Percentiles rank a stretch among this genome's conserved stretches.
phyloP scores from a whole-genome alignment of 176 grass and related monocot species.

The Carex scoparia region DNA sequence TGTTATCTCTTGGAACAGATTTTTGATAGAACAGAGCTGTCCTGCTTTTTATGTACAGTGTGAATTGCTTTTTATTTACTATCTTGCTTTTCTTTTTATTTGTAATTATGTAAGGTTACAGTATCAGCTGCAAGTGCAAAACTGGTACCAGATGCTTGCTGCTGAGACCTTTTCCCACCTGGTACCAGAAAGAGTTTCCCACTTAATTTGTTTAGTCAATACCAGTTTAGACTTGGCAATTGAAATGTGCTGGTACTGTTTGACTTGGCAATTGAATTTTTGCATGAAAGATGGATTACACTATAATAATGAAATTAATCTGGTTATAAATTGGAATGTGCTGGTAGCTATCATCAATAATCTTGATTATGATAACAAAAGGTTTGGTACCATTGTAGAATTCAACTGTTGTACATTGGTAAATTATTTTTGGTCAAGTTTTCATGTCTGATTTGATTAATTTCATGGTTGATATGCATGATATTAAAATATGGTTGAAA shows the following conservation, averaged over 20 bases:
- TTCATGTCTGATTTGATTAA: neutral
- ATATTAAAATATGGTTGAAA: constrained; percentile 2
- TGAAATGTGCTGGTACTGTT: neutral
- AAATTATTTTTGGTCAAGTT: neutral
- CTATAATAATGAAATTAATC: neutral
- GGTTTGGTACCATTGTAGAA: neutral
- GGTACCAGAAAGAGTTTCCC: neutral
- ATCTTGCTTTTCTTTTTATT: neutral
- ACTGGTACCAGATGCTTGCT: neutral
- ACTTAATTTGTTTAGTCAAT: neutral
- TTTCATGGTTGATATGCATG: neutral
- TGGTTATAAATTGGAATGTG: neutral
- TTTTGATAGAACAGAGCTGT: neutral
- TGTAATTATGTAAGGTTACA: neutral
- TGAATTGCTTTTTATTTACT: neutral
- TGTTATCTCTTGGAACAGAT: neutral
- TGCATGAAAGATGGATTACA: neutral
- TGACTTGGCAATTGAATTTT: neutral
- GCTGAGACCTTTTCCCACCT: neutral
- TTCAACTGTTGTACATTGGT: neutral
- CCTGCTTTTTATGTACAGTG: neutral
- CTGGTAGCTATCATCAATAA: neutral
- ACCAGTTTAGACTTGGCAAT: neutral
- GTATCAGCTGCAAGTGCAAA: neutral
- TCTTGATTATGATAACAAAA: neutral